These are phyloP conservation scores for Syzygium oleosum DNA, from an alignment of 345 rosid genomes.

Conservation along the genomic window DNA sequence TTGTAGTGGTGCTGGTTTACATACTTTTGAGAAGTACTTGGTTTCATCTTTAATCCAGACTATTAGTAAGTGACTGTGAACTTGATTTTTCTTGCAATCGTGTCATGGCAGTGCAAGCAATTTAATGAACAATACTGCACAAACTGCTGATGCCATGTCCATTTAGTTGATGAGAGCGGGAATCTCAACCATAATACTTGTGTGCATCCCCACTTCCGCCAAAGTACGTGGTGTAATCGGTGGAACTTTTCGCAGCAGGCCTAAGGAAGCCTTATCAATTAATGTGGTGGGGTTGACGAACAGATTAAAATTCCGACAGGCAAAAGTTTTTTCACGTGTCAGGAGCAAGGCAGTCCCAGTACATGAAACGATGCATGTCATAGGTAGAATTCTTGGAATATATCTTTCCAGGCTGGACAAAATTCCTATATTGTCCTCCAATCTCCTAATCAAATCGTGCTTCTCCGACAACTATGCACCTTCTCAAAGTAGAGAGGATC, in stretches of 20 bases:
- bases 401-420: neutral
- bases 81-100: neutral
- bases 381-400: neutral
- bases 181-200: neutral
- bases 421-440: neutral
- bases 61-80: too few relatives aligned
- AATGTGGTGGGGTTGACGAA: neutral
- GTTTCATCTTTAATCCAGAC: neutral
- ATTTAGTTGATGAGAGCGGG: neutral
- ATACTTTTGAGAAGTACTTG: neutral
- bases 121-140: neutral
- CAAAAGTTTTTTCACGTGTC: neutral
- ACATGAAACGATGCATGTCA: neutral
- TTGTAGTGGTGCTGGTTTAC: neutral
- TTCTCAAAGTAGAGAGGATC: neutral
- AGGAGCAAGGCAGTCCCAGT: neutral
- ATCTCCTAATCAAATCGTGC: neutral
- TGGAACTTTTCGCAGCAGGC: neutral
- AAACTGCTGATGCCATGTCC: neutral
- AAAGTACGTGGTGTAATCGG: neutral
- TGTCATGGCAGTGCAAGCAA: neutral
- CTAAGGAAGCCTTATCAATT: neutral
- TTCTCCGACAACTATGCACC: neutral
- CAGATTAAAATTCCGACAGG: neutral
- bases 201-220: neutral